These are phyloP conservation scores for Chrysopogon serrulatus DNA, from an alignment of 176 grass and related monocot genomes.

Conservation along the genomic window DNA sequence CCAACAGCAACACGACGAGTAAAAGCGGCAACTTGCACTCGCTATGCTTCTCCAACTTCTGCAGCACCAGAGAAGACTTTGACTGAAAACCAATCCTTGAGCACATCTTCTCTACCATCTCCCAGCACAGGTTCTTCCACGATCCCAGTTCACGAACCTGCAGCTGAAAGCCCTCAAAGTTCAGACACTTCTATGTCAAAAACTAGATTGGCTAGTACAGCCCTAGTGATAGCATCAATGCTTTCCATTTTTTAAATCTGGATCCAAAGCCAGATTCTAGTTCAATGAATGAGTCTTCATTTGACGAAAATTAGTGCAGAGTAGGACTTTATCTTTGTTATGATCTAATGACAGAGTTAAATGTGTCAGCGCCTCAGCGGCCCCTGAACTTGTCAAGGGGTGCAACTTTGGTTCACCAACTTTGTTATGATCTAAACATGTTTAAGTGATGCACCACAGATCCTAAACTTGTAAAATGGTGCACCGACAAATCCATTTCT, in stretches of 20 bases:
- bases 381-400: background rate
- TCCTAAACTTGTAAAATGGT: background rate
- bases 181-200: slow-evolving; percentile 16
- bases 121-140: slow-evolving; percentile 18
- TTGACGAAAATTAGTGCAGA: background rate
- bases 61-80: slow-evolving; percentile 7
- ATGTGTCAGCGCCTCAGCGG: background rate
- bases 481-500: background rate
- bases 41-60: slow-evolving; percentile 2
- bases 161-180: slow-evolving; percentile 33
- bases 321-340: background rate
- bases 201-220: slow-evolving; percentile 23
- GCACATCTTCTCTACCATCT: slow-evolving; percentile 31
- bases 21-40: slow-evolving; percentile 6
- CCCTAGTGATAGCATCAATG: slow-evolving; percentile 3
- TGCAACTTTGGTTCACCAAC: background rate
- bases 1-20: slow-evolving; percentile 1
- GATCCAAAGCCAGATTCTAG: slow-evolving; percentile 20
- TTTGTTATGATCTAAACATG: background rate
- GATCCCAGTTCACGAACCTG: slow-evolving; percentile 21
- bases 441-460: background rate
- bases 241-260: slow-evolving; percentile 37
- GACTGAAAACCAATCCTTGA: slow-evolving; percentile 21
- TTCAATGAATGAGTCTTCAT: slow-evolving; percentile 14
- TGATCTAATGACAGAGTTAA: background rate